Evolutionary conservation across 129 eudicot genomes (phyloP).

Genomic region (Oenanthe sinensis): DNA sequence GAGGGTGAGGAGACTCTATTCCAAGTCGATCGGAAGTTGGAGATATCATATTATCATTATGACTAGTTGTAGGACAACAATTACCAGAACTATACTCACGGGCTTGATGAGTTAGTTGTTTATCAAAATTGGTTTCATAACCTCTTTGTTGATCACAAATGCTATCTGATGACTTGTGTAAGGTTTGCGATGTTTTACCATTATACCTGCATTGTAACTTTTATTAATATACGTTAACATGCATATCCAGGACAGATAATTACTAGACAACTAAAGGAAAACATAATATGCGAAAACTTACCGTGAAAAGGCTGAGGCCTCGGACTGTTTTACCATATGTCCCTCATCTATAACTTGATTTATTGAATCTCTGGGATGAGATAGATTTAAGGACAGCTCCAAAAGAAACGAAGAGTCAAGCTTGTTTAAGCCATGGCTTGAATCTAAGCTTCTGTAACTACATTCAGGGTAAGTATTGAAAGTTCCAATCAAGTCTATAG

Average conservation of each 20-base stretch:
- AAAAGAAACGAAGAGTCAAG: constrained; percentile 46
- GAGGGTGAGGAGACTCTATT: constrained; percentile 29
- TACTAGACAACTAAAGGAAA: background rate
- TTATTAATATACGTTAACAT: background rate
- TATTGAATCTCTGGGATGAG: constrained; percentile 50
- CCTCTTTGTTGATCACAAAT: constrained; percentile 52
- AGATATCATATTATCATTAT: constrained; percentile 18
- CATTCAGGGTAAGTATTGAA: constrained; percentile 46
- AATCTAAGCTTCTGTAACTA: constrained; percentile 24
- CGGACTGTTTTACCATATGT: constrained; percentile 57
- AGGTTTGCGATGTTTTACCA: constrained; percentile 21
- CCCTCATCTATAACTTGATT: constrained; percentile 48
- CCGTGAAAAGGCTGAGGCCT: constrained; percentile 80
- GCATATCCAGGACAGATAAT: background rate
- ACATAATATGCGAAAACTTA: constrained; percentile 19
- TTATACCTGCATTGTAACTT: constrained; percentile 39
- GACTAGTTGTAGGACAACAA: constrained; percentile 18
- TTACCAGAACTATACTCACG: constrained; percentile 34
- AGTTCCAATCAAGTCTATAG: constrained; percentile 81
- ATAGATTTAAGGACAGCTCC: constrained; percentile 61
- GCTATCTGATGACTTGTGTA: constrained; percentile 12
- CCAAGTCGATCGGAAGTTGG: constrained; percentile 28
- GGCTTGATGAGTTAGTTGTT: constrained; percentile 28
- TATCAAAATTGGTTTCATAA: constrained; percentile 31
- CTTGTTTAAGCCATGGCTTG: constrained; percentile 30